Evolutionary conservation across 768 basidiomycete genomes (phyloP).

Genomic region (Serendipita sp.): DNA sequence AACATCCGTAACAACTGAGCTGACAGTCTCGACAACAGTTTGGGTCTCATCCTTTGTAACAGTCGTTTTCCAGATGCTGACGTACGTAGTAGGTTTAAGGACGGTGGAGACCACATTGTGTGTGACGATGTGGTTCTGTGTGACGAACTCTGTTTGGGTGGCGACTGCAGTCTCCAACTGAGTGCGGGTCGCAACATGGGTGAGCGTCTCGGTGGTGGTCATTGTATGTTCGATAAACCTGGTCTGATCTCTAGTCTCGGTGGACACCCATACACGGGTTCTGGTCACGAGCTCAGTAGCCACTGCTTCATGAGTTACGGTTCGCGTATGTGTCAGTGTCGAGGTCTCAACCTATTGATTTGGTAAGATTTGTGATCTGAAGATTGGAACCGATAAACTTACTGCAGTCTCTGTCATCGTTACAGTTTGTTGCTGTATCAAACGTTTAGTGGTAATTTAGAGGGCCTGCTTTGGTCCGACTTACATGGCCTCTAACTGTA

Average conservation of each 20-base stretch:
- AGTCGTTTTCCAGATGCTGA: conserved; percentile 29
- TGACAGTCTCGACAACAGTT: conserved; percentile 33
- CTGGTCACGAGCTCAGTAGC: conserved; percentile 32
- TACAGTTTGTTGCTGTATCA: conserved; percentile 7
- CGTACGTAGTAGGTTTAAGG: conserved; percentile 42
- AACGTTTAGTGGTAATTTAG: neutral
- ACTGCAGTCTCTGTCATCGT: conserved; percentile 16
- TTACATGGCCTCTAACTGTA: conserved; percentile 1
- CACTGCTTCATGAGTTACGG: conserved; percentile 7
- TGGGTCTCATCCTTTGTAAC: conserved; percentile 26
- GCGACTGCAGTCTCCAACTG: conserved; percentile 36
- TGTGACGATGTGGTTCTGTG: conserved; percentile 17
- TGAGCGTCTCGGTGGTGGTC: conserved; percentile 48
- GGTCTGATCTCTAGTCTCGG: conserved; percentile 44
- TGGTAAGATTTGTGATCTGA: neutral
- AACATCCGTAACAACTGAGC: conserved; percentile 22
- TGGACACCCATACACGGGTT: conserved; percentile 50
- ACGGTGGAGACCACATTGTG: conserved; percentile 21
- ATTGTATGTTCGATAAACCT: conserved; percentile 39
- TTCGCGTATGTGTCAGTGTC: conserved; percentile 30
- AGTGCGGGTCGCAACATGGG: conserved; percentile 36
- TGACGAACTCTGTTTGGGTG: conserved; percentile 29
- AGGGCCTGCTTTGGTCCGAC: neutral
- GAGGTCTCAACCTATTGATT: conserved; percentile 1
- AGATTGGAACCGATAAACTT: neutral